Base-by-base conservation (phyloP, 768 basidiomycete species). In the Boletus subcaerulescens region DNA sequence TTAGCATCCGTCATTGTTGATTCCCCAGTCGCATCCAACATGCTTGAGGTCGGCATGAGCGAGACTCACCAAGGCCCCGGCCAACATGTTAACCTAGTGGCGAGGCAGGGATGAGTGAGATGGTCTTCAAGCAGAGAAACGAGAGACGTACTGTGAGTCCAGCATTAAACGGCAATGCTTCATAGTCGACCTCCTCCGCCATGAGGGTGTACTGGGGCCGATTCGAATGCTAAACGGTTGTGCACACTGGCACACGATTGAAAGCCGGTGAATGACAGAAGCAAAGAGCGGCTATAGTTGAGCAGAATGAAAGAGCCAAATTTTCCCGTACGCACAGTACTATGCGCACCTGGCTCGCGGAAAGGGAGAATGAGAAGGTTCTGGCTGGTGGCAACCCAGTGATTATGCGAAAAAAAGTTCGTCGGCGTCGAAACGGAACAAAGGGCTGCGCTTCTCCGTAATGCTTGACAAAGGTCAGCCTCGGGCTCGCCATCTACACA, bases 51-150 rank as follows among this genome's bases (percentile, higher is more conserved):
- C 33, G 11, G 13, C 26, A 33, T 22, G 46, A 60, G 52, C 39
- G 55, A 44, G 40, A 81, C 91, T 76, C 69, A 95, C 94, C 71
- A 98, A 76, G 48, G 94, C 94, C 58, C 97, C 97, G 22, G 97
- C 97, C 65, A 93, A 73, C 97, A 98, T 98, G 73, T 94, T 95
- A 56, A 97, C 92, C 90, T 91, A 53, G 56, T 48, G 29, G 43
- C 15, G 52, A 15, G 32, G 3, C 51, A 56, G 45, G 51, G 45
- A 53, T 68, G 54, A 46, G 50, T 41, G 53, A 62, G 52, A 45
- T 48, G 53, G 48, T 39, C 48, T 64, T 50, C 59, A 42, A 52
- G 45, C 51, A 48, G 29, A 48, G 36, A 47, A 17, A 38, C 29
- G 44, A 47, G 45, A 45, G 48, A 48, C 63, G 62, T 64, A 90